These are phyloP conservation scores for Fusarium xyrophilum DNA, from an alignment of 2,329 filamentous ascomycete species.

Conservation along the genomic window DNA sequence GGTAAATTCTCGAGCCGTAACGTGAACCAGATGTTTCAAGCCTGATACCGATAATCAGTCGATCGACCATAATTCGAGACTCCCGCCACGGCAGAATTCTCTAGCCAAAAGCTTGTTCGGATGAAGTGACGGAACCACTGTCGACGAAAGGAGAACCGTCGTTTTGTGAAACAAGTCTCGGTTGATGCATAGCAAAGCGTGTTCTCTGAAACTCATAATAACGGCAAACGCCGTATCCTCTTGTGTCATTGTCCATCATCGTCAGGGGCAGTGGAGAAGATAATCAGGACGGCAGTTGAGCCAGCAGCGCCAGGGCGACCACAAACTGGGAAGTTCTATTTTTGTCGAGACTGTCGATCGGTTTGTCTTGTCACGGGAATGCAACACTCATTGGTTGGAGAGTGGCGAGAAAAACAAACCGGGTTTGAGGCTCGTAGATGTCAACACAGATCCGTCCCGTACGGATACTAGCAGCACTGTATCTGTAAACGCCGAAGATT, in stretches of 20 bases:
- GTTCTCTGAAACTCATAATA: slow-evolving; percentile 5
- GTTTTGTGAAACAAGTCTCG: slow-evolving; percentile 27
- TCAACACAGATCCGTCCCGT: not conserved
- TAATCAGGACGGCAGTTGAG: slow-evolving; percentile 34
- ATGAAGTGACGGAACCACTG: not conserved
- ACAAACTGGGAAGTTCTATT: slow-evolving; percentile 27
- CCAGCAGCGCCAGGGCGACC: not conserved
- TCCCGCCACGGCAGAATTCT: slow-evolving; percentile 7
- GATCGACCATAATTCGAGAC: slow-evolving; percentile 23
- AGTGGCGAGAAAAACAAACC: slow-evolving; percentile 28
- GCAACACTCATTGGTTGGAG: slow-evolving; percentile 4
- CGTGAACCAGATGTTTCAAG: slow-evolving; percentile 18
- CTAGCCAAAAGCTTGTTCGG: slow-evolving; percentile 26
- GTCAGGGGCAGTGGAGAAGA: slow-evolving; percentile 38
- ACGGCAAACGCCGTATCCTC: slow-evolving; percentile 10
- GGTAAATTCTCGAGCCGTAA: not conserved
- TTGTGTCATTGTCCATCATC: slow-evolving; percentile 25
- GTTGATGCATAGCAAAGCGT: slow-evolving; percentile 20
- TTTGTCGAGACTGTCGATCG: slow-evolving; percentile 27
- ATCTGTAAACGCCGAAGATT: slow-evolving; percentile 8
- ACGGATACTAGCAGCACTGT: slow-evolving; percentile 4
- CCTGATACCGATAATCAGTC: not conserved
- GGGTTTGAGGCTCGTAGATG: slow-evolving; percentile 17
- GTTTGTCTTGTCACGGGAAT: not conserved
- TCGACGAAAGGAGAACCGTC: not conserved